Percentiles rank a stretch among this genome's conserved stretches.
phyloP scores from a whole-genome alignment of 148 eudicot species.

The Cornus suecica region DNA sequence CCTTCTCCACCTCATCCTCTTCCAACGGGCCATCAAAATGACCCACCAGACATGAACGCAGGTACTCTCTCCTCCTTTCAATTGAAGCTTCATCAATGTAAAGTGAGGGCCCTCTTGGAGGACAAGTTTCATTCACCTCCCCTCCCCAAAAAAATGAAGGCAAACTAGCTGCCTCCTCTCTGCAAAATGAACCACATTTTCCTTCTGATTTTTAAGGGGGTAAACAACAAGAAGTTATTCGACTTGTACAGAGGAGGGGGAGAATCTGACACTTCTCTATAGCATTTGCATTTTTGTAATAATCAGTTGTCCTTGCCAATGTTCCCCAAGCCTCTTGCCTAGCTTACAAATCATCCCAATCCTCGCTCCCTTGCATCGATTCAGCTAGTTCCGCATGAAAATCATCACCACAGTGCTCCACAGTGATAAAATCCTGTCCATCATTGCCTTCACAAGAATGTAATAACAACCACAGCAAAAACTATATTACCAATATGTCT shows the following conservation, averaged over 20 bases:
- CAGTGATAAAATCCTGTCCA: slow-evolving; percentile 80
- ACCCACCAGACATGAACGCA: too few species aligned
- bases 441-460: slow-evolving; percentile 62
- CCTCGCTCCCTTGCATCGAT: slow-evolving; percentile 73
- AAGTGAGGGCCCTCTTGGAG: too few species aligned
- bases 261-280: too few species aligned
- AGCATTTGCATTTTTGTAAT: slow-evolving; percentile 18
- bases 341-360: slow-evolving; percentile 94
- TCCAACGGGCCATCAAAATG: too few species aligned
- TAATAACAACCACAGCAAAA: neutral
- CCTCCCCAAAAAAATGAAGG: too few species aligned
- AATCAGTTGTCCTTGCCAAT: slow-evolving; percentile 40
- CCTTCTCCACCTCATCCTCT: too few species aligned
- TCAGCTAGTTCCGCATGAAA: slow-evolving; percentile 83
- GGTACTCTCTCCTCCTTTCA: too few species aligned
- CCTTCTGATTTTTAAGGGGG: slow-evolving; percentile 62
- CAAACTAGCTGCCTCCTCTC: too few species aligned
- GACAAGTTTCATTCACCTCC: too few species aligned
- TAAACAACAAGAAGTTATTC: slow-evolving; percentile 78
- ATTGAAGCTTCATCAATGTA: too few species aligned
- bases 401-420: slow-evolving; percentile 96
- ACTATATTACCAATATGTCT: too few species aligned
- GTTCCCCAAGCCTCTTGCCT: slow-evolving; percentile 89
- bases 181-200: slow-evolving; percentile 56
- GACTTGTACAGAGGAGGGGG: slow-evolving; percentile 64